These are phyloP conservation scores for Xylariaceae sp. DNA, from an alignment of 2,329 filamentous ascomycete genomes.

Conservation along the genomic window DNA sequence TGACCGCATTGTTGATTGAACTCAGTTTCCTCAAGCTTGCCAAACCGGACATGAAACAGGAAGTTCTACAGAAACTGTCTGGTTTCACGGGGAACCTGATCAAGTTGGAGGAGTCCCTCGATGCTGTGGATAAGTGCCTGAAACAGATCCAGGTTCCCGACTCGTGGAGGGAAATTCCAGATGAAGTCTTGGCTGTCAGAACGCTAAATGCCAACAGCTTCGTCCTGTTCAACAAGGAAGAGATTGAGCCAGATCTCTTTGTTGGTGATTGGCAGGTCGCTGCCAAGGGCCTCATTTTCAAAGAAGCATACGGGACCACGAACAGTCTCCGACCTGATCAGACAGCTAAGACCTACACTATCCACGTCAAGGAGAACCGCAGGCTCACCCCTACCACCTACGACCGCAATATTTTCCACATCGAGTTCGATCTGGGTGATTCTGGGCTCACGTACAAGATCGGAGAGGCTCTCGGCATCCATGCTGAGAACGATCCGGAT, in stretches of 20 bases:
- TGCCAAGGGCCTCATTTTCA: constrained; percentile 86
- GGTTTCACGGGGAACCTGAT: constrained; percentile 47
- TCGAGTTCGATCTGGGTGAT: constrained; percentile 91
- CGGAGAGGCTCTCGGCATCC: constrained; percentile 92
- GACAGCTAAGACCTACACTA: constrained; percentile 75
- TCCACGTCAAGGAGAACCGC: constrained; percentile 92
- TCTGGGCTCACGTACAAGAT: constrained; percentile 95
- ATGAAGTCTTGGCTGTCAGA: constrained; percentile 50
- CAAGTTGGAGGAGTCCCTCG: constrained; percentile 51
- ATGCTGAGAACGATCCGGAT: constrained; percentile 82
- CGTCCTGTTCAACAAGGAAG: constrained; percentile 68
- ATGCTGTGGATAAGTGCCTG: constrained; percentile 64
- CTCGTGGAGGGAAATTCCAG: constrained; percentile 69
- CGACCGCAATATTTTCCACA: constrained; percentile 99
- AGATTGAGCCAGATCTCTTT: constrained; percentile 58
- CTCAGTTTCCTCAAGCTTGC: constrained; percentile 78
- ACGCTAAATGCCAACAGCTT: constrained; percentile 78
- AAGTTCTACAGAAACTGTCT: constrained; percentile 62
- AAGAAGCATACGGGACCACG: constrained; percentile 81
- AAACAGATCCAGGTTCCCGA: constrained; percentile 70
- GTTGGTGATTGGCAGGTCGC: constrained; percentile 76
- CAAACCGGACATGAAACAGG: constrained; percentile 57
- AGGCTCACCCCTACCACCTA: constrained; percentile 83
- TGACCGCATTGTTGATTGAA: constrained; percentile 66
- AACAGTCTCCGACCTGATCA: constrained; percentile 76